These are phyloP conservation scores for Gossypium ekmanianum DNA, from an alignment of 345 rosid species.

Conservation along the genomic window DNA sequence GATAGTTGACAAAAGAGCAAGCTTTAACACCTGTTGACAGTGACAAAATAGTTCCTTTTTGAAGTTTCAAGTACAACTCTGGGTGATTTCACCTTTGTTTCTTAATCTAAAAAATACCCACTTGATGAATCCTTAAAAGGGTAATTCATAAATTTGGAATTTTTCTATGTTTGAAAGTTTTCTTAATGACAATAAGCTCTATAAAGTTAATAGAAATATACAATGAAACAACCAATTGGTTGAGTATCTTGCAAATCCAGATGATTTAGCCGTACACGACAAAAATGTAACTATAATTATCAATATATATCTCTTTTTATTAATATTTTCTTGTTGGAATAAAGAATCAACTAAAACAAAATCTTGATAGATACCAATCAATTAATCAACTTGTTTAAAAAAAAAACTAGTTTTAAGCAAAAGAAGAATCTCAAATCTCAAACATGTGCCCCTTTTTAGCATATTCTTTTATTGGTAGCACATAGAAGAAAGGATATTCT, in stretches of 20 bases:
- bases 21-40: not conserved
- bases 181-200: not conserved
- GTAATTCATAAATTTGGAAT: not conserved
- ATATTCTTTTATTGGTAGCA: constrained; percentile 8
- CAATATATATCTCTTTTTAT: not conserved
- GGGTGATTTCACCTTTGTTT: not conserved
- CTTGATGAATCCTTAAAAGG: not conserved
- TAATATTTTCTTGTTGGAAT: not conserved
- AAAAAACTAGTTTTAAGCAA: not conserved
- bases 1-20: not conserved
- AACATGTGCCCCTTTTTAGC: constrained; percentile 6
- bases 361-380: not conserved
- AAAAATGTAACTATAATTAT: not conserved
- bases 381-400: too few species aligned
- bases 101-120: not conserved
- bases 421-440: not conserved
- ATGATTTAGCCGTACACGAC: constrained; percentile 10
- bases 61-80: not conserved
- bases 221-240: not conserved
- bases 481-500: constrained; percentile 8
- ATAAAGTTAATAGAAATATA: not conserved
- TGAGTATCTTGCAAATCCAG: not conserved
- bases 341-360: not conserved
- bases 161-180: not conserved
- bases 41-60: not conserved